Evolutionary conservation across 768 basidiomycete genomes (phyloP).

Genomic region (Cystofilobasidium capitatum): DNA sequence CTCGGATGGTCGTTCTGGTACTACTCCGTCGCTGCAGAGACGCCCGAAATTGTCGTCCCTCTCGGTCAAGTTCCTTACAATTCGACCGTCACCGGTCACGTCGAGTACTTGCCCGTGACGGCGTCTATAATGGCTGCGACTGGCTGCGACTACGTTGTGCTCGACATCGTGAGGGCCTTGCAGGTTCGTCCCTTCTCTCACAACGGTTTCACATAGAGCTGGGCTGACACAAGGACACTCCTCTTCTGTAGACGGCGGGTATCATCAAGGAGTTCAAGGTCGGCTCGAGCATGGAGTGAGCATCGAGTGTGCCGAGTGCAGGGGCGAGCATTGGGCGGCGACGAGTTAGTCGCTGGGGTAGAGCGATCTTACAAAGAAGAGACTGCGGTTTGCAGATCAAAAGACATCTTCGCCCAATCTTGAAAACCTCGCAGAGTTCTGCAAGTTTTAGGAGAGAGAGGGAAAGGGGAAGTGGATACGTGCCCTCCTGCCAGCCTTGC

Average conservation of each 20-base stretch:
- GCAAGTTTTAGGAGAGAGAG: too few relatives aligned
- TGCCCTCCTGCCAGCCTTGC: too few relatives aligned
- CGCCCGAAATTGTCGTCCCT: constrained; percentile 31
- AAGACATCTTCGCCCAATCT: too few relatives aligned
- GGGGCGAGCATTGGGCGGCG: too few relatives aligned
- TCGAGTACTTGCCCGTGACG: constrained; percentile 35
- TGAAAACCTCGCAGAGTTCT: too few relatives aligned
- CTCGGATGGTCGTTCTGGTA: constrained; percentile 27
- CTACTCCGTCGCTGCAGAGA: constrained; percentile 27
- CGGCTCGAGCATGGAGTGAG: not conserved
- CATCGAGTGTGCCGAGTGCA: too few relatives aligned
- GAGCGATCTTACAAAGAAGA: too few relatives aligned
- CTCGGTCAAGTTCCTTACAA: constrained; percentile 35
- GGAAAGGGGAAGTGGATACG: too few relatives aligned
- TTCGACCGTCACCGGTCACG: constrained; percentile 29
- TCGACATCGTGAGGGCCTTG: constrained; percentile 33
- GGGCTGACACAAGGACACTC: not conserved
- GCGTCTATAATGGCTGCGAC: constrained; percentile 31
- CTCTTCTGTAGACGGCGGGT: not conserved
- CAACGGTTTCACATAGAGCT: not conserved
- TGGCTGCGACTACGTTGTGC: constrained; percentile 35
- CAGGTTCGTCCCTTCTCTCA: constrained; percentile 21
- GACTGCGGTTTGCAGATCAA: too few relatives aligned
- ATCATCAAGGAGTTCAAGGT: not conserved
- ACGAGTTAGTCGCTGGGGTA: too few relatives aligned